Base-by-base conservation (phyloP, 306 rosid species). In the Cyclanthera cordifolia region DNA sequence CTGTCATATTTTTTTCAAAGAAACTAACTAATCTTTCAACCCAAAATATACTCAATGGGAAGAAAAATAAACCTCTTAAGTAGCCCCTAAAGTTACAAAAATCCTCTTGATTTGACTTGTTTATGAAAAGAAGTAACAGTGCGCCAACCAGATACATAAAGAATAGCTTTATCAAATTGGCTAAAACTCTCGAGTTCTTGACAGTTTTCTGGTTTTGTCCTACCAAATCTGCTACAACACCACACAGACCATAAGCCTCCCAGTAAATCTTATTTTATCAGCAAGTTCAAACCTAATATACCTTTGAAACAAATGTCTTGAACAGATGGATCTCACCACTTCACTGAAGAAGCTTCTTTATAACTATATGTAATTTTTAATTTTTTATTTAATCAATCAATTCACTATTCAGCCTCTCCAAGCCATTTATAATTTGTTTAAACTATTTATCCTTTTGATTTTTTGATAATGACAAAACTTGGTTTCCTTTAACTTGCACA, bases 401-500 rank as follows among this genome's bases (percentile, higher is more conserved):
- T 45, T 41, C 39, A 45, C 21, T 20, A 5, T 45, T 19, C 50
- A 21, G 53, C 20, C 51, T 41, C 21, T 5, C 17, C 51, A 11
- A 14, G 39, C 70, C 70, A 14, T 23, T 41, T n/a, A 48, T 24
- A 53, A 50, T 47, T 50, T 27, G 45, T 2, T 68, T 68, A 30
- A n/a, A 15, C 2, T 1, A 23, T 17, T 30, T 14, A 21, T 20
- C 24, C 30, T 41, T 25, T 21, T 24, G 32, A 21, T 39, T 53
- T 70, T 70, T 70, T 39, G 10, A 57, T n/a, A 1, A 17, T 5
- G 1, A 46, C 30, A 46, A 16, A 6, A 69, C 19, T 67, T 77
- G 56, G 64, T 83, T 88, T 88, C 83, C 93, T 82, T 81, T 93
- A 77, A 89, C 94, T 87, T 89, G 85, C 98, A 79, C 88, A 93